Conservation (phyloP, 2,329 filamentous ascomycete species). For the Arthroderma sp. region DNA sequence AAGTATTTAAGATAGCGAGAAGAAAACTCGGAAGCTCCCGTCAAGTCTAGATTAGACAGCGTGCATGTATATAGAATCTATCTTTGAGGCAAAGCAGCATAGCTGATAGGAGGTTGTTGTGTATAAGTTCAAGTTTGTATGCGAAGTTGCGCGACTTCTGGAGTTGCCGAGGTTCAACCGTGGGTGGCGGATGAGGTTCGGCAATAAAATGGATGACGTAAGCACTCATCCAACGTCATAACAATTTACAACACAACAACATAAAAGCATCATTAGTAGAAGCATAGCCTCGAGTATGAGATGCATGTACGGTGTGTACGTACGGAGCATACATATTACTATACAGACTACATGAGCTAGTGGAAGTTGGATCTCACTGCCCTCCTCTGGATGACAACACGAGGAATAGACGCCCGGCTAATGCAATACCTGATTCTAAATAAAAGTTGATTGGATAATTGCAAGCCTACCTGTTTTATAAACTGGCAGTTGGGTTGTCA, state of each 20-base stretch:
- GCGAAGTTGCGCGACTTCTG: neutral
- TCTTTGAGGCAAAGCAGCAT: too few relatives aligned
- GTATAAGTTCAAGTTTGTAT: too few relatives aligned
- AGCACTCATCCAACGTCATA: neutral
- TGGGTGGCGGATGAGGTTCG: neutral
- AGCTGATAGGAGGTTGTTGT: too few relatives aligned
- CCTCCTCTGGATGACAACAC: neutral
- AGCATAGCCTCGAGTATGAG: neutral
- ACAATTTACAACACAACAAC: neutral
- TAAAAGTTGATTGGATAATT: too few relatives aligned
- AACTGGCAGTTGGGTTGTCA: too few relatives aligned
- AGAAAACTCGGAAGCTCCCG: too few relatives aligned
- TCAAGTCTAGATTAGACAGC: too few relatives aligned
- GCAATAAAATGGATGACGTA: neutral
- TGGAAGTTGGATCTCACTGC: neutral
- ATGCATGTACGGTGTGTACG: neutral
- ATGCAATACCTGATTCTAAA: too few relatives aligned
- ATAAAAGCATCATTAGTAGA: neutral
- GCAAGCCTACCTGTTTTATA: too few relatives aligned
- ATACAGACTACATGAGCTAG: neutral
- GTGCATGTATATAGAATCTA: too few relatives aligned
- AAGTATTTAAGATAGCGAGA: too few relatives aligned
- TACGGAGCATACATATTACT: neutral
- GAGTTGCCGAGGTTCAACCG: conserved; percentile 2
- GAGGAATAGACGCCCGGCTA: too few relatives aligned